A percentile compares a stretch with the other conserved stretches of the same genome.
phyloP scores from a whole-genome alignment of 2,329 filamentous ascomycete genomes.

The Cladorrhinum sp. region DNA sequence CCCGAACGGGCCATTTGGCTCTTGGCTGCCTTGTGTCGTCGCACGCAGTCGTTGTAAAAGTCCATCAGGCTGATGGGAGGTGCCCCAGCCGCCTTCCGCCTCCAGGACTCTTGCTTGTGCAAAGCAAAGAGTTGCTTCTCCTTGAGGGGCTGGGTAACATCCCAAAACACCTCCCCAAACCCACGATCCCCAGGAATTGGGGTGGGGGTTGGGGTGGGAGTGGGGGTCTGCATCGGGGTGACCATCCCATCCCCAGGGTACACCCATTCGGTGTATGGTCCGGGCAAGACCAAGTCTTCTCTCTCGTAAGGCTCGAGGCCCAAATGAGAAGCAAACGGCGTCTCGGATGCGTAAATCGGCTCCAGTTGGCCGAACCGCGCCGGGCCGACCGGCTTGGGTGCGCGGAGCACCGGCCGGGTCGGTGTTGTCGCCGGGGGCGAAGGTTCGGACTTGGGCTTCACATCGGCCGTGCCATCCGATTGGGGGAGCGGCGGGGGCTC shows the following conservation, averaged over 20 bases:
- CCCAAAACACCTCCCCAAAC: constrained; percentile 18
- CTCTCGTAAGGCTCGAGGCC: constrained; percentile 25
- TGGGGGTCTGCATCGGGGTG: constrained; percentile 13
- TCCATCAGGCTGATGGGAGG: constrained; percentile 18
- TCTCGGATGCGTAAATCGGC: constrained; percentile 17
- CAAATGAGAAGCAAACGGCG: constrained; percentile 16
- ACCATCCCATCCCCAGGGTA: constrained; percentile 8
- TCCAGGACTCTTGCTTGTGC: constrained; percentile 19
- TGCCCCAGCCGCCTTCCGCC: constrained; percentile 16
- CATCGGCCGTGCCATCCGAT: neutral
- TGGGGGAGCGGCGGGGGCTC: neutral
- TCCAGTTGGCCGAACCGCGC: constrained; percentile 19
- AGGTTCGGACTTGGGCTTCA: neutral
- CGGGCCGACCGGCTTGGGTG: constrained; percentile 11
- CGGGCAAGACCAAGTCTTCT: constrained; percentile 24
- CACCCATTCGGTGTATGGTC: constrained; percentile 26
- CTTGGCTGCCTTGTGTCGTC: constrained; percentile 17
- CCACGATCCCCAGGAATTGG: constrained; percentile 6
- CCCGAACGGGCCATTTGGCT: neutral
- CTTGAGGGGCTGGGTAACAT: constrained; percentile 19
- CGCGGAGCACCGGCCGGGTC: neutral
- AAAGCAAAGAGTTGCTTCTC: constrained; percentile 19
- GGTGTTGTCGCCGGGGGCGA: neutral
- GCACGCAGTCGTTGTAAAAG: constrained; percentile 24
- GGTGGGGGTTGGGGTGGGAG: constrained; percentile 12